Conservation (phyloP, 495 filamentous ascomycete genomes). For the Xylaria nigripes region DNA sequence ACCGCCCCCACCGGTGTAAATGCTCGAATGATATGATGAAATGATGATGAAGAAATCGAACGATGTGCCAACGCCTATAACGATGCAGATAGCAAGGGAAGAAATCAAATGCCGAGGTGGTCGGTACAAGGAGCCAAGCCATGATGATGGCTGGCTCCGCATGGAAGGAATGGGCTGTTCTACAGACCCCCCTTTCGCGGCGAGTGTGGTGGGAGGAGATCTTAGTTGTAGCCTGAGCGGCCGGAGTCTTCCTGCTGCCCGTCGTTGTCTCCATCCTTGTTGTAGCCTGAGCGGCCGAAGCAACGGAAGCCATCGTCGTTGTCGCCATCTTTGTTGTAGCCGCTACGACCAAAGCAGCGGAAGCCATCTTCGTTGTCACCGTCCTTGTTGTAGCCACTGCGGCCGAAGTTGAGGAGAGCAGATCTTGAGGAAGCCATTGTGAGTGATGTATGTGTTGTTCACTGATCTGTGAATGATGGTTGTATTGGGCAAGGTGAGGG, state of each 20-base stretch:
- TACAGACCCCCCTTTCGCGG: background rate
- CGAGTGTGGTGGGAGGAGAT: background rate
- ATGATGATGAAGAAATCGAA: background rate
- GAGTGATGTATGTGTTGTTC: slow-evolving; percentile 2
- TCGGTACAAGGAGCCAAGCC: slow-evolving; percentile 11
- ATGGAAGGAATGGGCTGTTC: slow-evolving; percentile 1
- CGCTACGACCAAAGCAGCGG: slow-evolving; percentile 36
- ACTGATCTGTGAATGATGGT: background rate
- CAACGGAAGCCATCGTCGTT: slow-evolving; percentile 34
- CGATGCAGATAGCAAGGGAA: slow-evolving; percentile 16
- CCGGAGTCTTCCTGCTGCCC: background rate
- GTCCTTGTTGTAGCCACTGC: slow-evolving; percentile 48
- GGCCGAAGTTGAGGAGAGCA: slow-evolving; percentile 36
- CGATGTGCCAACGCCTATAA: slow-evolving; percentile 11
- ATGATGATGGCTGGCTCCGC: background rate
- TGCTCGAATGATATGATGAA: slow-evolving; percentile 4
- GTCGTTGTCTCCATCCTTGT: slow-evolving; percentile 24
- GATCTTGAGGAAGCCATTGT: slow-evolving; percentile 8
- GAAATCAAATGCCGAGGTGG: slow-evolving; percentile 3
- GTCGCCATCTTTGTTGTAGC: slow-evolving; percentile 41
- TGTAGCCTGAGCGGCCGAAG: slow-evolving; percentile 41
- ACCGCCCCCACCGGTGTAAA: slow-evolving; percentile 9
- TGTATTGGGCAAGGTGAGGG: background rate
- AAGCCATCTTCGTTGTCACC: slow-evolving; percentile 29
- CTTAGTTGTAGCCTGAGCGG: slow-evolving; percentile 12